These are phyloP conservation scores for Leccinum sublutescens DNA, from an alignment of 768 basidiomycete species.

Conservation along the genomic window DNA sequence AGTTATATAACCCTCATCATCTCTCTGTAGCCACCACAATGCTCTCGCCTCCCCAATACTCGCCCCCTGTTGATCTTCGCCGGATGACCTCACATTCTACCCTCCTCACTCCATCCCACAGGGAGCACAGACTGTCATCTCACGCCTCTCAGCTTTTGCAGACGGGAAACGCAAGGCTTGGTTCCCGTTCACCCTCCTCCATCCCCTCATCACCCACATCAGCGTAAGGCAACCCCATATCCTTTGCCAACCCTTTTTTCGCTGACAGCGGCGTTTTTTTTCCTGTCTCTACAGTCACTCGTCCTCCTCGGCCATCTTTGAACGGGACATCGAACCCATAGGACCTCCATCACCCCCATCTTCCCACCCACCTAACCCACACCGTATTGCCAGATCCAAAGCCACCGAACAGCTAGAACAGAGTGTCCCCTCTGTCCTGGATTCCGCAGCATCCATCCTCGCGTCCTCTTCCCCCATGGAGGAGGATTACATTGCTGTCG, in stretches of 20 bases:
- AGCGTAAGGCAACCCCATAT: conserved; percentile 47
- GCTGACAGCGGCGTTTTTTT: conserved; percentile 8
- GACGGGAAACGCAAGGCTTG: conserved; percentile 42
- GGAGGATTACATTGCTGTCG: conserved; percentile 59
- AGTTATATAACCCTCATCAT: not conserved
- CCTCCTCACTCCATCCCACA: conserved; percentile 40
- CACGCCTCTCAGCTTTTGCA: conserved; percentile 50
- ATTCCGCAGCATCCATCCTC: conserved; percentile 77
- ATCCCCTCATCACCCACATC: conserved; percentile 81
- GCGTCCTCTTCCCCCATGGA: conserved; percentile 44
- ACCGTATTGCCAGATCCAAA: conserved; percentile 70
- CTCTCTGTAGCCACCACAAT: conserved; percentile 10
- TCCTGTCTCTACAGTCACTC: conserved; percentile 44
- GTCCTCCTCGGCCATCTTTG: conserved; percentile 87
- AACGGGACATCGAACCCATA: conserved; percentile 80
- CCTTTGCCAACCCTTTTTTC: conserved; percentile 1
- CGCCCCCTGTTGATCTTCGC: conserved; percentile 47
- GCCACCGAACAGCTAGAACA: conserved; percentile 73
- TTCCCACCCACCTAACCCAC: conserved; percentile 55
- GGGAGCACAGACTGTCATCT: conserved; percentile 40
- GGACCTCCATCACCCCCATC: conserved; percentile 37
- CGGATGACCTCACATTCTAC: conserved; percentile 53
- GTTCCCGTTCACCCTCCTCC: conserved; percentile 66
- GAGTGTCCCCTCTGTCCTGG: conserved; percentile 81
- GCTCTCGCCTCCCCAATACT: conserved; percentile 19